A percentile compares a stretch with the other conserved stretches of the same genome.
Conservation (phyloP, 495 filamentous ascomycete genomes). For the Pyronema omphalodes region DNA sequence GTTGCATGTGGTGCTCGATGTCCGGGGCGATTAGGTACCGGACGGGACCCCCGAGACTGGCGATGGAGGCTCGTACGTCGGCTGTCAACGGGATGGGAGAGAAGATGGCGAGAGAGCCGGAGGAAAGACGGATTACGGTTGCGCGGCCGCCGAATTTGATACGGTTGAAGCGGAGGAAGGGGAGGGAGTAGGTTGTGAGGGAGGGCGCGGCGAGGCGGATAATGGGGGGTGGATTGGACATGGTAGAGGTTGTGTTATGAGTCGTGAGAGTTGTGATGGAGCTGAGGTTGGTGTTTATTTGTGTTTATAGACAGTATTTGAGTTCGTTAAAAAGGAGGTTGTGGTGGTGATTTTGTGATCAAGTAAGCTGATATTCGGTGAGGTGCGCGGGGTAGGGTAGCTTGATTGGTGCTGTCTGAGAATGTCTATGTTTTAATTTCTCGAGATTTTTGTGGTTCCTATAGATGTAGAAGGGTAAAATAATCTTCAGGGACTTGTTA, state of each 20-base stretch:
- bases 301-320: too few species aligned
- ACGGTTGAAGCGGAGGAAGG: slow-evolving; percentile 64
- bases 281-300: too few species aligned
- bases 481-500: too few species aligned
- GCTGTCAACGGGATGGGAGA: slow-evolving; percentile 70
- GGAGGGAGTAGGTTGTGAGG: slow-evolving; percentile 63
- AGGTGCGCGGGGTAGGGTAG: too few species aligned
- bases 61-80: slow-evolving; percentile 49
- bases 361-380: too few species aligned
- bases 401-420: too few species aligned
- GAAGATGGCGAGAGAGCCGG: slow-evolving; percentile 71
- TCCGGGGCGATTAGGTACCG: slow-evolving; percentile 74
- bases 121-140: slow-evolving; percentile 61
- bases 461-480: too few species aligned
- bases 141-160: slow-evolving; percentile 73
- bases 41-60: slow-evolving; percentile 49
- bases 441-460: too few species aligned
- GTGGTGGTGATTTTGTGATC: too few species aligned
- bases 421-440: too few species aligned
- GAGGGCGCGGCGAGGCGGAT: slow-evolving; percentile 65
- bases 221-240: slow-evolving; percentile 45
- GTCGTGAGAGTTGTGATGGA: too few species aligned
- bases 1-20: slow-evolving; percentile 81
- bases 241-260: background rate
- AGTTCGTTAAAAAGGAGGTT: too few species aligned